phyloP scores from a whole-genome alignment of 2,329 filamentous ascomycete genomes.

The Fusarium pseudonygamai region DNA sequence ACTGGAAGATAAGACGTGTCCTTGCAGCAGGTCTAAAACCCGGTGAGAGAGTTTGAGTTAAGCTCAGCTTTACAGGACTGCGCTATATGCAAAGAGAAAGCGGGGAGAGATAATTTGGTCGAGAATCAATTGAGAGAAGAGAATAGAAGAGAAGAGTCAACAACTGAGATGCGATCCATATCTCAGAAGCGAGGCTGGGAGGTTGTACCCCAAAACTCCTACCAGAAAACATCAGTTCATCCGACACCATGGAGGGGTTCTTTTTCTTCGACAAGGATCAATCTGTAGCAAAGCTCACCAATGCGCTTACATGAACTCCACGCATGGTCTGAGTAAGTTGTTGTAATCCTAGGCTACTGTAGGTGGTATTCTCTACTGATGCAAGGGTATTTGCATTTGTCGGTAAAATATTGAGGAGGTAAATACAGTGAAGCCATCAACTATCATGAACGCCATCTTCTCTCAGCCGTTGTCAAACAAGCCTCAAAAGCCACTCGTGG shows the following conservation, averaged over 20 bases:
- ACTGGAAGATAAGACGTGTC: conserved; percentile 6
- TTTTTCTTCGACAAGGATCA: conserved; percentile 1
- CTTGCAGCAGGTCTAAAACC: conserved; percentile 19
- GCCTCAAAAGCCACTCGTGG: conserved; percentile 14
- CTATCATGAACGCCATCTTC: not conserved
- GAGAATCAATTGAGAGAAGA: conserved; percentile 22
- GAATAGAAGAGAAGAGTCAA: conserved; percentile 3
- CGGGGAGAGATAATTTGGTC: not conserved
- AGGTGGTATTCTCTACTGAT: conserved; percentile 18
- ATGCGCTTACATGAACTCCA: conserved; percentile 41
- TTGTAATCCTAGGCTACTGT: not conserved
- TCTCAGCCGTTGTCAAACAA: not conserved
- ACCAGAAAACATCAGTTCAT: conserved; percentile 35
- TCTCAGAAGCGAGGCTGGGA: not conserved
- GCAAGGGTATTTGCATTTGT: conserved; percentile 3
- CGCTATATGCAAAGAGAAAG: not conserved
- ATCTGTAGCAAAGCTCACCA: not conserved
- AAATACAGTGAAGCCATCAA: not conserved
- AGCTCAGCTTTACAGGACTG: conserved; percentile 35
- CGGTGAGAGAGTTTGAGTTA: conserved; percentile 13
- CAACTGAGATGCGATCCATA: not conserved
- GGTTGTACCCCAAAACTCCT: conserved; percentile 4
- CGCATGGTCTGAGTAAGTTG: conserved; percentile 37
- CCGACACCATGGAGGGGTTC: not conserved
- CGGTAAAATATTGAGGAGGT: not conserved